These are phyloP conservation scores for Globisporangium nunn DNA, from an alignment of 352 stramenopile species.

Conservation along the genomic window DNA sequence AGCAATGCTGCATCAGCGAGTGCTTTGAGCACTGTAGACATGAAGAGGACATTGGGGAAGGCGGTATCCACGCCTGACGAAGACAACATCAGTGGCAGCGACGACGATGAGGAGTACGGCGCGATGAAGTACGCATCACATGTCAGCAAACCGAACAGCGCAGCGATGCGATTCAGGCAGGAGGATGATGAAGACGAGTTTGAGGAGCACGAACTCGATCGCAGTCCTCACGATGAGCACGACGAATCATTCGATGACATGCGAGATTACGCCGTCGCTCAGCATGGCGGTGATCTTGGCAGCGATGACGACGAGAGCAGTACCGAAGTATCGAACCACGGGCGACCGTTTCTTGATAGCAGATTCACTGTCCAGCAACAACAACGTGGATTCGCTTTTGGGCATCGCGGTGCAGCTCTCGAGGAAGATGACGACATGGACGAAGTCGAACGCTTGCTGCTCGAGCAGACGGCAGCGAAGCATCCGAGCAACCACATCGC, in stretches of 20 bases:
- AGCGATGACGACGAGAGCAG: neutral
- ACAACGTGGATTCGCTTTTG: neutral
- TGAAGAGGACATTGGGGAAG: neutral
- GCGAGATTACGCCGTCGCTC: neutral
- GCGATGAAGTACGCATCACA: neutral
- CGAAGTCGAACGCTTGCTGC: conserved; percentile 9
- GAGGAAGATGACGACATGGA: conserved; percentile 16
- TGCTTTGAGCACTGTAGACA: neutral
- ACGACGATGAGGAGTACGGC: neutral
- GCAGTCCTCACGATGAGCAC: conserved; percentile 8
- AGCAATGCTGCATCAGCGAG: neutral
- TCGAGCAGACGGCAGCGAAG: neutral
- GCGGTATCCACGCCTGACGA: neutral
- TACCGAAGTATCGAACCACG: neutral
- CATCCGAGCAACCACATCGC: neutral
- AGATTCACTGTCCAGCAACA: neutral
- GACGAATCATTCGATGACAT: conserved; percentile 9
- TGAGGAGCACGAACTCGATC: conserved; percentile 6
- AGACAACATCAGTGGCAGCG: neutral
- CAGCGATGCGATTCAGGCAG: neutral
- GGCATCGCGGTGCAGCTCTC: neutral
- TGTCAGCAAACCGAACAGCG: neutral
- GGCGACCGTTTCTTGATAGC: neutral
- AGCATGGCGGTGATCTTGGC: neutral
- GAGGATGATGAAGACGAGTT: conserved; percentile 6